These are phyloP conservation scores for Cladosporium colombiae DNA, from an alignment of 2,329 filamentous ascomycete genomes.

Conservation along the genomic window DNA sequence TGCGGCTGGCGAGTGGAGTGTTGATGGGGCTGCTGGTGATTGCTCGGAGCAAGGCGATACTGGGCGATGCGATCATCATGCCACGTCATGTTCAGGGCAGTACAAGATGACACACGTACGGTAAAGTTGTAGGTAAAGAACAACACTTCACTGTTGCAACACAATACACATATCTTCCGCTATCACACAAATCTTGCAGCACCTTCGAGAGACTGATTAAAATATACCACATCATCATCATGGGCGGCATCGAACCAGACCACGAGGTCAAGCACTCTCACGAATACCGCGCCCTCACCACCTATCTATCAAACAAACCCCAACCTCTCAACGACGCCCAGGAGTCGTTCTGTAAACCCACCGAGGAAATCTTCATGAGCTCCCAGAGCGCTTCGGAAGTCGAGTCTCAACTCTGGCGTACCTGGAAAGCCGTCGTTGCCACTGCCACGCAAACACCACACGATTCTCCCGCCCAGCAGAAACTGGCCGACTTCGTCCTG, in stretches of 20 bases:
- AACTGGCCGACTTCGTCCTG: constrained; percentile 28
- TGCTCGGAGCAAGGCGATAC: background rate
- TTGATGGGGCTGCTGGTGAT: background rate
- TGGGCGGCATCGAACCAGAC: constrained; percentile 15
- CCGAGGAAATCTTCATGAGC: constrained; percentile 25
- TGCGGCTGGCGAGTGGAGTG: constrained; percentile 7
- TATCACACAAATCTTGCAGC: background rate
- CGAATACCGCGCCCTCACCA: constrained; percentile 8
- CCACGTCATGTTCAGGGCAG: background rate
- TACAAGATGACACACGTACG: background rate
- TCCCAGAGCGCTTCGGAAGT: constrained; percentile 25
- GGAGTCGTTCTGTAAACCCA: constrained; percentile 27
- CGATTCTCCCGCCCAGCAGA: constrained; percentile 25
- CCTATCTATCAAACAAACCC: background rate
- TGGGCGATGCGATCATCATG: background rate
- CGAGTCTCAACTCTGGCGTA: constrained; percentile 26
- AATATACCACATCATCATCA: background rate
- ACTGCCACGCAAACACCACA: constrained; percentile 28
- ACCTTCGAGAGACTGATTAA: background rate
- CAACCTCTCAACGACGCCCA: background rate
- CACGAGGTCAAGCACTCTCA: constrained; percentile 13
- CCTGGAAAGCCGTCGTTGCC: constrained; percentile 29
- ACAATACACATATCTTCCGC: background rate
- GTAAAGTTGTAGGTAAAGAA: background rate
- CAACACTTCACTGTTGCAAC: background rate